Base-by-base conservation (phyloP, 441 rosid genomes). In the Euphorbia celastroides region DNA sequence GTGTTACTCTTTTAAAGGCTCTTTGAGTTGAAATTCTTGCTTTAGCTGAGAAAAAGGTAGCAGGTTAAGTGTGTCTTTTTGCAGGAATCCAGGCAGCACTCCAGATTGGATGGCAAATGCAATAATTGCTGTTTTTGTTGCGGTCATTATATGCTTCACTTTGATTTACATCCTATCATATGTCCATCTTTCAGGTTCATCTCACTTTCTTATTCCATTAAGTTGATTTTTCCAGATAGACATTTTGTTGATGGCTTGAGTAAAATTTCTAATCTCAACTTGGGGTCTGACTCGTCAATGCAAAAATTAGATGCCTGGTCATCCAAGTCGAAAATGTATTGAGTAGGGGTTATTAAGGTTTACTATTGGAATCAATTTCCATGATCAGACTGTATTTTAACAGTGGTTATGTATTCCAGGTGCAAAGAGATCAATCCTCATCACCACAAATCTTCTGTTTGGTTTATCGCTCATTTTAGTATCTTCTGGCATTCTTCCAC, bases 71-170 rank as follows among this genome's bases (percentile, higher is more conserved):
- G 48, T n/a, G 27, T 14, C 0, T 8, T 20, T 9, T n/a, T 64
- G 14, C 17, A 20, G 58, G 22, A 27, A 46, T 72, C 97, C 96
- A 5, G 97, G 99, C 0, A 69, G 83, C 76, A 78, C 82, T 72
- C 96, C 97, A 36, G 98, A 94, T 70, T 94, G 99, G 98, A 73
- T 89, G 84, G 87, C 86, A 61, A 89, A 64, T 67, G 72, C 65
- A 36, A 22, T 83, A 63, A 23, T 88, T 63, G 81, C 93, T 42
- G 75, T 75, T 74, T 71, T 78, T 58, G 72, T 94, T 50, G 94
- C 98, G 65, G 79, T 78, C 74, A 69, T 81, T 57, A 27, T 86
- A 54, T 86, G 90, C 84, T 79, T 90, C 73, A 86, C 95, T 36
- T 65, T 86, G 83, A 86, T 82, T 60, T 89, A 92, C 81, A 73